Evolutionary conservation across 257 asterid genomes (phyloP).

Genomic region (Parsonsia alboflavescens): DNA sequence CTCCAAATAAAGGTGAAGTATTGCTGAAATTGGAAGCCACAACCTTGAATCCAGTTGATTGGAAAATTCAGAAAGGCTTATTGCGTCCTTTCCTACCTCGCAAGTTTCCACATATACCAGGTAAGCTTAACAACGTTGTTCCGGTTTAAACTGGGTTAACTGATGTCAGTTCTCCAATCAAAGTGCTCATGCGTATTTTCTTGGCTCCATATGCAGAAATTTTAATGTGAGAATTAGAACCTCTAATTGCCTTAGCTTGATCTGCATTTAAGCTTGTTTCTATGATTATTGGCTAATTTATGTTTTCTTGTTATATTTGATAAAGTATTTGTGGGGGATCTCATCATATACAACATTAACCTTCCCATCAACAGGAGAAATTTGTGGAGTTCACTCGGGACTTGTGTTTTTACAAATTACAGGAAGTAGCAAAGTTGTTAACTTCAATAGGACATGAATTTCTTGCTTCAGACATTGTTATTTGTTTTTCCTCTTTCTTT

Average conservation of each 20-base stretch:
- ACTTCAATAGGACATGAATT: not conserved
- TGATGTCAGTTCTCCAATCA: not conserved
- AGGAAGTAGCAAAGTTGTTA: not conserved
- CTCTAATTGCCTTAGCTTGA: not conserved
- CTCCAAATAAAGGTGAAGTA: conserved; percentile 51
- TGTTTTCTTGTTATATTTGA: not conserved
- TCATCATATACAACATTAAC: not conserved
- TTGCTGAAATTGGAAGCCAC: conserved; percentile 65
- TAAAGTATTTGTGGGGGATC: not conserved
- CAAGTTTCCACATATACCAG: conserved; percentile 49
- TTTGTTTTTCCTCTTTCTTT: not conserved
- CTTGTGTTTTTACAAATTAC: not conserved
- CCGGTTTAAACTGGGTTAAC: not conserved
- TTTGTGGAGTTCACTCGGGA: not conserved
- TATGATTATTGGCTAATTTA: not conserved
- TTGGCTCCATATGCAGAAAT: not conserved
- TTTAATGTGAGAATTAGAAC: not conserved
- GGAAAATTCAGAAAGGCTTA: conserved; percentile 64
- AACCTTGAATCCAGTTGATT: conserved; percentile 63
- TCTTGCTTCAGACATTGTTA: not conserved
- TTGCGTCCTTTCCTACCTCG: conserved; percentile 44
- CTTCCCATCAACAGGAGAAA: not conserved
- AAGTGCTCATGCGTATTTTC: not conserved
- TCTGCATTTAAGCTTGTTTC: not conserved
- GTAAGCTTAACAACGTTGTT: conserved; percentile 30